These are phyloP conservation scores for Scutellaria minor DNA, from an alignment of 257 asterid genomes.

Conservation along the genomic window DNA sequence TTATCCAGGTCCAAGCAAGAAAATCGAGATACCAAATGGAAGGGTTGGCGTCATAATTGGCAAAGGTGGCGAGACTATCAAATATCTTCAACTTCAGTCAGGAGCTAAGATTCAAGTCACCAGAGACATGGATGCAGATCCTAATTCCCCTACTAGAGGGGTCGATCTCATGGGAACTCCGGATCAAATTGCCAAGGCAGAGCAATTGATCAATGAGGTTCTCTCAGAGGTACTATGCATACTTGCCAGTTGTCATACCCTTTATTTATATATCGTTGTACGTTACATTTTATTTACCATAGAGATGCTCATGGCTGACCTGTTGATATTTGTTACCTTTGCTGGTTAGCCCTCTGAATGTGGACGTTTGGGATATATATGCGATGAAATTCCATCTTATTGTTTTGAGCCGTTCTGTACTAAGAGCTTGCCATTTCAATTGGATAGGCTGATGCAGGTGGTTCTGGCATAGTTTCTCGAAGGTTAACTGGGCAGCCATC, in stretches of 20 bases:
- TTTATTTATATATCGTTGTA: neutral
- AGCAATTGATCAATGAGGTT: conserved; percentile 69
- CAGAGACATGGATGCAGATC: conserved; percentile 81
- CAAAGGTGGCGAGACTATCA: conserved; percentile 91
- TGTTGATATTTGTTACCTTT: conserved; percentile 6
- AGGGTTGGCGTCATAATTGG: conserved; percentile 94
- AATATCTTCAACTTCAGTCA: conserved; percentile 76
- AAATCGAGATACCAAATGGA: conserved; percentile 80
- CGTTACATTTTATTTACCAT: neutral
- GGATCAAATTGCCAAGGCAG: conserved; percentile 78
- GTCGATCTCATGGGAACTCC: conserved; percentile 83
- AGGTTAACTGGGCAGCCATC: conserved; percentile 59
- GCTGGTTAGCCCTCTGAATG: conserved; percentile 1
- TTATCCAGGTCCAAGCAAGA: conserved; percentile 64
- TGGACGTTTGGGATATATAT: conserved; percentile 4
- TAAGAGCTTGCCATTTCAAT: conserved; percentile 29
- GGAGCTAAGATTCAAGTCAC: conserved; percentile 98
- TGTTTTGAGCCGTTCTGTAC: conserved; percentile 18
- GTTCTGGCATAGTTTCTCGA: conserved; percentile 70
- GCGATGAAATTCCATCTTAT: conserved; percentile 3
- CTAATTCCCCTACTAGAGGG: conserved; percentile 66
- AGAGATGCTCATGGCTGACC: neutral
- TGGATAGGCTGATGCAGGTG: conserved; percentile 84
- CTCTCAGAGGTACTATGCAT: conserved; percentile 63
- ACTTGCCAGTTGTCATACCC: neutral